Percentiles rank a stretch among this genome's conserved stretches.
Conservation (phyloP, 345 rosid species). For the Gossypium longicalyx region DNA sequence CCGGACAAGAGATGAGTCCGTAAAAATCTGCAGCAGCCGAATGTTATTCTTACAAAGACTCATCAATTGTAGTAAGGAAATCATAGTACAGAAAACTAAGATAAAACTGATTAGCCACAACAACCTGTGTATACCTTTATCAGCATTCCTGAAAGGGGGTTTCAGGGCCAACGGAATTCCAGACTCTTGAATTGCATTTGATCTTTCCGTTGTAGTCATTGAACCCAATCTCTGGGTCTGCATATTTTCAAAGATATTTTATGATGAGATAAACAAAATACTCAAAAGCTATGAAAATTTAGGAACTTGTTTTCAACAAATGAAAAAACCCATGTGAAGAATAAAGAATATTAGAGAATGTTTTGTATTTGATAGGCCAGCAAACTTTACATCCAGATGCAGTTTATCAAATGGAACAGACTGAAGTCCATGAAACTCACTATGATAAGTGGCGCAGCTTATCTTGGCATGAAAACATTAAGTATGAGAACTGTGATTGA, state of each 20-base stretch:
- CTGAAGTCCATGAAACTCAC: neutral
- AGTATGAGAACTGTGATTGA: neutral
- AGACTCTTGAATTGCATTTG: constrained; percentile 23
- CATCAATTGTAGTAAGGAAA: neutral
- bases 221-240: constrained; percentile 41
- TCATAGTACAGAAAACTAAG: constrained; percentile 2
- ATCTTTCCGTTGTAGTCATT: constrained; percentile 16
- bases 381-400: neutral
- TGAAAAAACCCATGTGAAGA: neutral
- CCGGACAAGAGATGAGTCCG: constrained; percentile 23
- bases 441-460: neutral
- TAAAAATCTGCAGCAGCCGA: constrained; percentile 31
- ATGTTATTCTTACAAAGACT: neutral
- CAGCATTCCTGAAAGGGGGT: constrained; percentile 20
- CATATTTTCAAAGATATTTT: constrained; percentile 14
- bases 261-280: neutral
- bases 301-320: neutral
- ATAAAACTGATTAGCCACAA: constrained; percentile 9
- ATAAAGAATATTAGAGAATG: neutral
- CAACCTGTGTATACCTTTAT: constrained; percentile 31
- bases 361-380: neutral
- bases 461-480: neutral
- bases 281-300: neutral
- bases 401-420: neutral
- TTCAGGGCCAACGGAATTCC: constrained; percentile 24